Conservation (phyloP, 257 asterid genomes). For the Solanum chmielewskii region DNA sequence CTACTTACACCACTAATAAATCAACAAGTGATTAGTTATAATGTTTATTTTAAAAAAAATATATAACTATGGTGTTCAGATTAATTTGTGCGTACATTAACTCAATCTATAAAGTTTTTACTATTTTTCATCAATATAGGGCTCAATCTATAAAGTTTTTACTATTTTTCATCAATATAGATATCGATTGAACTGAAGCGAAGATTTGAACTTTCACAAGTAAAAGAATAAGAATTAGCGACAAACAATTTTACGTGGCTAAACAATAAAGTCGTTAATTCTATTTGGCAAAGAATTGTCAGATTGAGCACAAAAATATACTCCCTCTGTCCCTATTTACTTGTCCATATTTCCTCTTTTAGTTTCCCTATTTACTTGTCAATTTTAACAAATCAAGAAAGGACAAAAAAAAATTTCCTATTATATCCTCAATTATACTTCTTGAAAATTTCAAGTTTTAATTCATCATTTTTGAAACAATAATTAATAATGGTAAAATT, state of each 20-base stretch:
- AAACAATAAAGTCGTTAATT: neutral
- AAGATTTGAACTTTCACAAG: neutral
- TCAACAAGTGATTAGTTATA: neutral
- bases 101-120: neutral
- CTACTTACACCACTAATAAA: neutral
- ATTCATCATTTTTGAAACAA: too few relatives aligned
- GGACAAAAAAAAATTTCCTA: too few relatives aligned
- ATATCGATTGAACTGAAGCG: fast-evolving
- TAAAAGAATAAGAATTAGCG: neutral
- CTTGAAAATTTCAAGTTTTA: too few relatives aligned
- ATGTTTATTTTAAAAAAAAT: too few relatives aligned
- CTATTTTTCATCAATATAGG: fast-evolving
- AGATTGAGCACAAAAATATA: too few relatives aligned
- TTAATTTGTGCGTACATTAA: neutral
- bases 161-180: fast-evolving
- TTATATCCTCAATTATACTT: too few relatives aligned
- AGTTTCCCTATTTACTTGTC: too few relatives aligned
- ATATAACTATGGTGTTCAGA: neutral
- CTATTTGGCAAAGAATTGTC: neutral
- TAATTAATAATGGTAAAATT: too few relatives aligned
- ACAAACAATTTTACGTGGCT: neutral
- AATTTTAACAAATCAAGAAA: too few relatives aligned
- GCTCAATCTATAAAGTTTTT: neutral
- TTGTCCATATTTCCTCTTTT: too few relatives aligned
- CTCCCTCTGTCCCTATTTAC: too few relatives aligned